Evolutionary conservation across 208 protist species (phyloP).

Genomic region (Crithidia brevicula): DNA sequence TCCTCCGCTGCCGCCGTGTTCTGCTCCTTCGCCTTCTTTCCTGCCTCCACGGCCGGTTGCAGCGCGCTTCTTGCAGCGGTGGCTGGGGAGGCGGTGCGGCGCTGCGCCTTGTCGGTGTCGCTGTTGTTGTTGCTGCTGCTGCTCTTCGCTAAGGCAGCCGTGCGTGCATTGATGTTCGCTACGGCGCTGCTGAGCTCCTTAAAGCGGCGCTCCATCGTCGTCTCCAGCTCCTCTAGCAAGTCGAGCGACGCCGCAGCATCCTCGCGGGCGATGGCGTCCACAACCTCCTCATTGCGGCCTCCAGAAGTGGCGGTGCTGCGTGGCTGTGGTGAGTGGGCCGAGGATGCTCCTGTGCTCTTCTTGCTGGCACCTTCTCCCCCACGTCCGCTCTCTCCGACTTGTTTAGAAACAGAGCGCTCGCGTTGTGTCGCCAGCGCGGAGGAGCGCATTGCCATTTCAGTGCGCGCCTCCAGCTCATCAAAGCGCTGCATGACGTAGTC

Average conservation of each 20-base stretch:
- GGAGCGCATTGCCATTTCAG: not conserved
- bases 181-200: slow-evolving; percentile 60
- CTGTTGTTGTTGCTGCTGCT: slow-evolving; percentile 2
- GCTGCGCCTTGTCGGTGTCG: slow-evolving; percentile 5
- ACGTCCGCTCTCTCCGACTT: not conserved
- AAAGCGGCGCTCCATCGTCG: slow-evolving; percentile 65
- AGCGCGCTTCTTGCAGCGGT: not conserved
- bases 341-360: not conserved
- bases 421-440: not conserved
- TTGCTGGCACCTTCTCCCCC: not conserved
- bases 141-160: slow-evolving; percentile 11
- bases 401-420: not conserved
- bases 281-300: slow-evolving; percentile 13
- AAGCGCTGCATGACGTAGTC: slow-evolving; percentile 72
- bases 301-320: not conserved
- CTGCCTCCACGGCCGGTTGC: not conserved
- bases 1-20: slow-evolving; percentile 1
- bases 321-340: slow-evolving; percentile 6
- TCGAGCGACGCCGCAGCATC: slow-evolving; percentile 74
- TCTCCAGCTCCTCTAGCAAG: slow-evolving; percentile 66
- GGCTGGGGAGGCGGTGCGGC: not conserved
- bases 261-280: slow-evolving; percentile 78
- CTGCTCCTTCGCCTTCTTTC: not conserved
- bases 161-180: slow-evolving; percentile 44
- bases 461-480: slow-evolving; percentile 56